phyloP scores from a whole-genome alignment of 2,329 filamentous ascomycete genomes.

The Fusarium musae region DNA sequence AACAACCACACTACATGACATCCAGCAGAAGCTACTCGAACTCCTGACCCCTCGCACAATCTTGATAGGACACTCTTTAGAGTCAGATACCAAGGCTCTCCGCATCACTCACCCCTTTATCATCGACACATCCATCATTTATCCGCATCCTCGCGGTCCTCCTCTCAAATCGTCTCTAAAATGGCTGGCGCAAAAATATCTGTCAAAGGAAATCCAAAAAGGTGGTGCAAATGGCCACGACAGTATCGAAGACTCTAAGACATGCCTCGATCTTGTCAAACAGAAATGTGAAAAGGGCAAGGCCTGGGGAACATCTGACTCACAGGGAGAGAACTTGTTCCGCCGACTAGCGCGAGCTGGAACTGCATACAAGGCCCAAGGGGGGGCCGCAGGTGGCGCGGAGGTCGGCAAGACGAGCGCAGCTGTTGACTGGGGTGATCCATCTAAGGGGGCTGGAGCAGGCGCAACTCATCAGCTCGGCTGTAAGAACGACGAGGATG shows the following conservation, averaged over 20 bases:
- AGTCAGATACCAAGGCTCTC: slow-evolving; percentile 85
- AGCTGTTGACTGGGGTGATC: slow-evolving; percentile 91
- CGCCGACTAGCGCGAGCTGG: slow-evolving; percentile 77
- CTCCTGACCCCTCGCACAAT: slow-evolving; percentile 79
- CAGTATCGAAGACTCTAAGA: slow-evolving; percentile 90
- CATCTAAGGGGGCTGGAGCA: slow-evolving; percentile 66
- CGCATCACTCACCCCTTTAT: slow-evolving; percentile 92
- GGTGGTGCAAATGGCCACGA: slow-evolving; percentile 81
- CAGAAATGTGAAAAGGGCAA: slow-evolving; percentile 96
- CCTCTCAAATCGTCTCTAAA: slow-evolving; percentile 92
- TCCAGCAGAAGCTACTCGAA: slow-evolving; percentile 79
- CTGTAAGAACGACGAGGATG: slow-evolving; percentile 69
- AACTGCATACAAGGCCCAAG: slow-evolving; percentile 70
- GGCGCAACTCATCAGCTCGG: slow-evolving; percentile 67
- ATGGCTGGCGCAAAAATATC: slow-evolving; percentile 86
- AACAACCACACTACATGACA: slow-evolving; percentile 84
- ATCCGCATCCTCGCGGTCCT: slow-evolving; percentile 88
- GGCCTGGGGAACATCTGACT: slow-evolving; percentile 82
- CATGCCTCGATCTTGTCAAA: slow-evolving; percentile 92
- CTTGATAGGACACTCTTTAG: slow-evolving; percentile 82
- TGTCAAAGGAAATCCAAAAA: slow-evolving; percentile 89
- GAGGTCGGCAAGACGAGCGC: slow-evolving; percentile 73
- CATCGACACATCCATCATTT: slow-evolving; percentile 90
- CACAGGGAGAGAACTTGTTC: slow-evolving; percentile 88
- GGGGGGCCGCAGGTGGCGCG: slow-evolving; percentile 64